Percentiles rank a stretch among this genome's conserved stretches.
Conservation (phyloP, 2,329 filamentous ascomycete species). For the Paracoccidioides brasiliensis region DNA sequence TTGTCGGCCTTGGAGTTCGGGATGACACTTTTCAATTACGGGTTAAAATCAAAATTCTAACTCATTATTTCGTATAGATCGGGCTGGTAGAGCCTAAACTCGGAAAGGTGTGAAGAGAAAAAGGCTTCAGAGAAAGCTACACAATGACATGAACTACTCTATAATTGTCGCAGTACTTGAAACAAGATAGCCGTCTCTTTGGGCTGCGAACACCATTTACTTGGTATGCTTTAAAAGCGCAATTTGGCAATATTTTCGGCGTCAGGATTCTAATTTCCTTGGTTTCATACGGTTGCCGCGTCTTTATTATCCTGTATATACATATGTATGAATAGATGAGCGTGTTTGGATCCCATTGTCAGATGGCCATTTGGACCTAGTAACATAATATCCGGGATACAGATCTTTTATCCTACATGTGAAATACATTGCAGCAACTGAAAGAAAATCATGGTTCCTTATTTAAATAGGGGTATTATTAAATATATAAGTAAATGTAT, state of each 20-base stretch:
- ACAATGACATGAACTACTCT: not conserved
- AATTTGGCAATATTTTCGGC: not conserved
- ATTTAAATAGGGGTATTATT: not conserved
- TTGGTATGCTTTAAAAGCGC: not conserved
- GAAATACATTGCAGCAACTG: not conserved
- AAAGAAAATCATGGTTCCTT: not conserved
- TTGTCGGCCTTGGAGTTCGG: not conserved
- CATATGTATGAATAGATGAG: not conserved
- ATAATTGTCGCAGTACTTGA: not conserved
- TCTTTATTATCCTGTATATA: not conserved
- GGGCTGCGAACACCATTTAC: not conserved
- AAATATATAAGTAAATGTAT: not conserved
- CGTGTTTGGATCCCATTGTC: not conserved
- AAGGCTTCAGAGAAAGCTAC: not conserved
- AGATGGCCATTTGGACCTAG: not conserved
- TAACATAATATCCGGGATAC: not conserved
- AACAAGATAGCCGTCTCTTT: not conserved
- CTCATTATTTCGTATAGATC: conserved; percentile 14
- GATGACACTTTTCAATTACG: too few relatives aligned
- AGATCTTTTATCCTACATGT: too few relatives aligned
- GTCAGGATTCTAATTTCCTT: not conserved
- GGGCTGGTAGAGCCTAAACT: conserved; percentile 23
- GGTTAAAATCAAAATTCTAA: not conserved
- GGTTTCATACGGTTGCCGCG: not conserved
- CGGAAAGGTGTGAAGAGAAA: not conserved